Conservation (phyloP, 345 rosid genomes). For the Euclidium syriacum region DNA sequence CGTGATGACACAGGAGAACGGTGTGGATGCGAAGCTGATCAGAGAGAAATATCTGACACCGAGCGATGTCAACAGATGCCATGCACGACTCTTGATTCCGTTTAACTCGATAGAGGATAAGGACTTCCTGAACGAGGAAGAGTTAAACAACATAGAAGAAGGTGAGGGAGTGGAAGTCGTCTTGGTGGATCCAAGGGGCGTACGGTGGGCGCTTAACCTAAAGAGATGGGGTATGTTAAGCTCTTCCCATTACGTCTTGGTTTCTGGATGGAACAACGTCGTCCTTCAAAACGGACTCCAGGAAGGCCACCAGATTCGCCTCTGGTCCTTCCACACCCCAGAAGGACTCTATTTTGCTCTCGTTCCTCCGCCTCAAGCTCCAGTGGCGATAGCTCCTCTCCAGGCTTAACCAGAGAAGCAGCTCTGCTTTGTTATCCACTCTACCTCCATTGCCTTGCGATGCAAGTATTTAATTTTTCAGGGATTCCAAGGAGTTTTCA, state of each 20-base stretch:
- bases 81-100: conserved; percentile 1
- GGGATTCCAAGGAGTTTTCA: no score
- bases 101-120: background rate
- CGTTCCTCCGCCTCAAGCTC: no score
- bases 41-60: background rate
- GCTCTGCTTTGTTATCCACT: no score
- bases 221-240: conserved; percentile 10
- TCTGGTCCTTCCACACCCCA: conserved; percentile 14
- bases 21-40: background rate
- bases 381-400: no score
- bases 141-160: background rate
- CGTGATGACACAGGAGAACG: background rate
- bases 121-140: background rate
- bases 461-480: no score
- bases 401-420: no score
- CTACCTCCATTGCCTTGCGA: no score
- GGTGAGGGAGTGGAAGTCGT: background rate
- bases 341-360: background rate
- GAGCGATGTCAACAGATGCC: background rate
- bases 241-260: background rate
- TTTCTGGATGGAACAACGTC: background rate
- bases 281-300: background rate
- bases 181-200: background rate
- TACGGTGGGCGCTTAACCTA: background rate
- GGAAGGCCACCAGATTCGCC: background rate